phyloP scores from a whole-genome alignment of 495 filamentous ascomycete genomes.

The Cryomyces minteri region DNA sequence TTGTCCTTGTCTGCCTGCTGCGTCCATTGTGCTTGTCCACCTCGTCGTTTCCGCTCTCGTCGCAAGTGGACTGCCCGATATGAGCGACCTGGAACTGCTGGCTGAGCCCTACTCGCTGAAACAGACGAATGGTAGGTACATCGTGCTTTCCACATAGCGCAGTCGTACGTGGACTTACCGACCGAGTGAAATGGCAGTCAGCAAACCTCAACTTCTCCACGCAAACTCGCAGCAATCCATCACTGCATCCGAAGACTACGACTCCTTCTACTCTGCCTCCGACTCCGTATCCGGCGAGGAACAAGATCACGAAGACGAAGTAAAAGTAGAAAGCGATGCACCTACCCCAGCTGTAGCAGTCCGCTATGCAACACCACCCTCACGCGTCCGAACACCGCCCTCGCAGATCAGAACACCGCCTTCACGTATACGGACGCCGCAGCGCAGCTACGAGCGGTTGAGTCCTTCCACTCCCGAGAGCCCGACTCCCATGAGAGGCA shows the following conservation, averaged over 20 bases:
- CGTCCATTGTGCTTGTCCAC: too few species aligned
- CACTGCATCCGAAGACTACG: slow-evolving; percentile 50
- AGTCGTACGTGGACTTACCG: neutral
- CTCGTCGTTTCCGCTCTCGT: too few species aligned
- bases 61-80: too few species aligned
- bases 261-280: slow-evolving; percentile 43
- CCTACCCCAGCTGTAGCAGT: neutral
- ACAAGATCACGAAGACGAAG: slow-evolving; percentile 19
- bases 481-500: too few species aligned
- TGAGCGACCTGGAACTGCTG: too few species aligned
- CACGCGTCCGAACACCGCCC: slow-evolving; percentile 12
- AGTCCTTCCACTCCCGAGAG: neutral
- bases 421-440: neutral
- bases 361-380: slow-evolving; percentile 27
- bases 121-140: slow-evolving; percentile 9
- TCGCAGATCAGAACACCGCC: neutral
- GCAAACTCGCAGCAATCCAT: slow-evolving; percentile 38
- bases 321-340: slow-evolving; percentile 2
- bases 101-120: slow-evolving; percentile 1
- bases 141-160: neutral
- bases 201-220: slow-evolving; percentile 29
- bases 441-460: slow-evolving; percentile 4
- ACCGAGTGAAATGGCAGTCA: slow-evolving; percentile 12
- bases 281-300: slow-evolving; percentile 27
- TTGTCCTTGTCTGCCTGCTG: too few species aligned